Base-by-base conservation (phyloP, 768 basidiomycete genomes). In the Hericium coralloides region DNA sequence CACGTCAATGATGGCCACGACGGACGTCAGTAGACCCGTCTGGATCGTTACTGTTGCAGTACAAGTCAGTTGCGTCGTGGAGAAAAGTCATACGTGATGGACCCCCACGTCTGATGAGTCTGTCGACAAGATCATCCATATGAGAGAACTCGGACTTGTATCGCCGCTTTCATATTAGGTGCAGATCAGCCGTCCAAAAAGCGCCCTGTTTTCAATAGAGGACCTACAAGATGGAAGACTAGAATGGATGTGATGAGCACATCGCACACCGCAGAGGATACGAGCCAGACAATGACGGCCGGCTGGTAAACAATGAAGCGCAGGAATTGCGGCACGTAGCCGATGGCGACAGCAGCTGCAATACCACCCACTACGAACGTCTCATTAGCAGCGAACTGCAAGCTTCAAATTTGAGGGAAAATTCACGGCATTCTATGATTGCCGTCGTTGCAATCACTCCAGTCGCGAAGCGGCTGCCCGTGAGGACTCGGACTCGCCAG, bases 11-110 rank as follows among this genome's bases (percentile, higher is more conserved):
- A 56, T 54, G 10, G 64, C 66, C 25, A 51, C 62, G 2, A 67
- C 12, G 17, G 64, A 56, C 6, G 66, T 67, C 31, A 66, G 38
- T 25, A 60, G 18, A 49, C 70, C 70, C 10, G 70, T 69, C 39
- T 70, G 67, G 18, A 70, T 53, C 4, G 69, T 69, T 50, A 69
- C 69, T 58, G 36, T 6, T 15, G 14, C 20, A 22, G 2, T 7
- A 1, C 7, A 17, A 14, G 38, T n/a, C 31, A 31, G 22, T 12
- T 14, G 15, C 7, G n/a, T 5, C 18, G 41, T n/a, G 14, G 20
- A 38, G 4, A 22, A 8, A 20, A 18, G 5, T 38, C 49, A 22
- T 8, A 23, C 5, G 20, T 14, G 38, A 36, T 15, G n/a, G 4
- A 37, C 5, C 41, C 58, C 50, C 26, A 64, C 64, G 22, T 20